Base-by-base conservation (phyloP, 495 filamentous ascomycete species). In the Annulohypoxylon nitens region DNA sequence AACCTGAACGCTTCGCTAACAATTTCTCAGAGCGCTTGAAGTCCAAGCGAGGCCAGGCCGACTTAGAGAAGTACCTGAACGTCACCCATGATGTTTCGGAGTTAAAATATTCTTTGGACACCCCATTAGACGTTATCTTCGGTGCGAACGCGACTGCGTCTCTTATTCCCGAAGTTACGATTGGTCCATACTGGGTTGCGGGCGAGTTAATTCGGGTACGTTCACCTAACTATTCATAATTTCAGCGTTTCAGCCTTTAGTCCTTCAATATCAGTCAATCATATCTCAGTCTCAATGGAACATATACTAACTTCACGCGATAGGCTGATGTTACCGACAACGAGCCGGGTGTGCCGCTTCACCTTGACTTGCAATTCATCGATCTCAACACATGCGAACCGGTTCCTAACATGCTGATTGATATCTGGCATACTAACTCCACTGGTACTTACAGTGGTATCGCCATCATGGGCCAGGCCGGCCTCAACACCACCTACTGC, bases 311-410 rank as follows among this genome's bases (percentile, higher is more conserved):
- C 16, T 48, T 41, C n/a, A 84, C 55, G 67, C 79, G 6, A 76
- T 82, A 87, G 66, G 69, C 67, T 30, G 79, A 88, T 64, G 63
- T 88, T 12, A 71, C 75, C 5, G 87, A 88, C 10, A 78, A 71
- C 16, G 71, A 88, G 61, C 53, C 76, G 0, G 88, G 87, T 26
- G 76, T 88, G 1, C 81, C 82, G 1, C 47, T 87, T n/a, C 82
- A 86, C 61, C 72, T 89, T 2, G 87, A 89, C 37, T 76, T 83
- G 20, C 87, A 89, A 63, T 85, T 88, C 76, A 83, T 89, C 54
- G 86, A 89, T 61, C 76, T 85, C 43, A 77, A 80, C 34, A 86
- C 80, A 61, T 89, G 87, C 70, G 79, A 84, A 70, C 84, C 86
- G 0, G 79, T 88, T 39, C 68, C 80, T 3, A 77, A 83, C 43